Base-by-base conservation (phyloP, 257 asterid species). In the Ballota nigra region DNA sequence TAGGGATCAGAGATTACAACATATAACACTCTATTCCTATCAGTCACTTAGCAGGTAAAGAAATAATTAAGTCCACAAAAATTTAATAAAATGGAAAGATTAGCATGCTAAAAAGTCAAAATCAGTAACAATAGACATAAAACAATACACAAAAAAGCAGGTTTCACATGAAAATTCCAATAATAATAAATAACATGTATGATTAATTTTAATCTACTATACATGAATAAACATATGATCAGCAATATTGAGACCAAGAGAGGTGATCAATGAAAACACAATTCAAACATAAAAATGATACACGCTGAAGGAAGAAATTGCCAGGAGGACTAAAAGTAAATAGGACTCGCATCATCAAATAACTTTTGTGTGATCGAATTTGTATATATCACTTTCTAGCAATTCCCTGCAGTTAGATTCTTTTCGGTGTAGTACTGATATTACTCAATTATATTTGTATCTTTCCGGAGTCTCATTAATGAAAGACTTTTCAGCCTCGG, bases 1-100 rank as follows among this genome's bases (percentile, higher is more conserved):
- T 78, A 79, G 79, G 86, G 92, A 38, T 77, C 86, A 76, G 49
- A 80, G 58, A 72, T n/a, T 65, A 83, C 57, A 71, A 64, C 53
- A 45, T 45, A 45, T 10, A 74, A 24, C 62, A 51, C 72, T 49
- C 31, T 45, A 80, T 40, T 15, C 61, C 43, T 69, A 75, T 31
- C 63, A 51, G 65, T 6, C 60, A 76, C 55, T 66, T 40, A 58
- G 60, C 20, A 9, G 31, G 59, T 68, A 63, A 57, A 4, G 60
- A 73, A 28, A 52, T 4, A 19, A 43, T 7, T 2, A 36, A 24
- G 29, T 7, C 57, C 22, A 13, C 51, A 59, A 55, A 7, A 38
- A 15, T 52, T 43, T 15, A 56, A 56, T 31, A 31, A 33, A 45
- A 52, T 16, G 41, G n/a, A 40, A 61, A 12, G 16, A 40, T 71